Percentiles rank a stretch among this genome's conserved stretches.
phyloP scores from a whole-genome alignment of 768 basidiomycete genomes.

The Tylopilus balloui region DNA sequence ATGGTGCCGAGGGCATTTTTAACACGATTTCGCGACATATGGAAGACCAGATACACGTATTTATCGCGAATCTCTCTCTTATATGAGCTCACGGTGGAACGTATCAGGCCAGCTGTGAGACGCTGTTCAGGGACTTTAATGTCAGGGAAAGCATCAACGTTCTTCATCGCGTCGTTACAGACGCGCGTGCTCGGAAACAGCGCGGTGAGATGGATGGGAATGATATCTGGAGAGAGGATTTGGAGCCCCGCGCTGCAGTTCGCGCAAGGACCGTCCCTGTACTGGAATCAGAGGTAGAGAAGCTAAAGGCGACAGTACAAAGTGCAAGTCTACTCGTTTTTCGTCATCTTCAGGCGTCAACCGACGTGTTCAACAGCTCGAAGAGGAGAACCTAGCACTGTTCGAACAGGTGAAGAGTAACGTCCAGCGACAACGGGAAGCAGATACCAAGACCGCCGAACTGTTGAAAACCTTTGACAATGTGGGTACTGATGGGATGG shows the following conservation, averaged over 20 bases:
- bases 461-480: conserved; percentile 52
- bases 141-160: conserved; percentile 67
- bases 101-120: conserved; percentile 61
- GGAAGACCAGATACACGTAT: conserved; percentile 53
- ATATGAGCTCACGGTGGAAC: background rate
- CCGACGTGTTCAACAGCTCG: conserved; percentile 40
- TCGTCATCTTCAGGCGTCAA: background rate
- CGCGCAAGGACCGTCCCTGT: conserved; percentile 61
- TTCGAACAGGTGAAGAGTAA: conserved; percentile 49
- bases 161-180: conserved; percentile 64
- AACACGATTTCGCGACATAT: conserved; percentile 69
- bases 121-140: conserved; percentile 63
- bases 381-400: conserved; percentile 48
- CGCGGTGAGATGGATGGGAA: conserved; percentile 39
- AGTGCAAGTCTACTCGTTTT: conserved; percentile 27
- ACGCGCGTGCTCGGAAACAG: conserved; percentile 54
- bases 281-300: conserved; percentile 41
- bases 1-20: conserved; percentile 55
- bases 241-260: conserved; percentile 60
- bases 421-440: conserved; percentile 40
- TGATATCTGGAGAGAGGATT: conserved; percentile 62
- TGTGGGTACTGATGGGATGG: conserved; percentile 32
- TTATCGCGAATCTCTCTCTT: background rate
- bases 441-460: conserved; percentile 42
- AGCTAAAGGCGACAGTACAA: conserved; percentile 35